Evolutionary conservation across 2,329 filamentous ascomycete genomes (phyloP).

Genomic region (Madurella fahalii): DNA sequence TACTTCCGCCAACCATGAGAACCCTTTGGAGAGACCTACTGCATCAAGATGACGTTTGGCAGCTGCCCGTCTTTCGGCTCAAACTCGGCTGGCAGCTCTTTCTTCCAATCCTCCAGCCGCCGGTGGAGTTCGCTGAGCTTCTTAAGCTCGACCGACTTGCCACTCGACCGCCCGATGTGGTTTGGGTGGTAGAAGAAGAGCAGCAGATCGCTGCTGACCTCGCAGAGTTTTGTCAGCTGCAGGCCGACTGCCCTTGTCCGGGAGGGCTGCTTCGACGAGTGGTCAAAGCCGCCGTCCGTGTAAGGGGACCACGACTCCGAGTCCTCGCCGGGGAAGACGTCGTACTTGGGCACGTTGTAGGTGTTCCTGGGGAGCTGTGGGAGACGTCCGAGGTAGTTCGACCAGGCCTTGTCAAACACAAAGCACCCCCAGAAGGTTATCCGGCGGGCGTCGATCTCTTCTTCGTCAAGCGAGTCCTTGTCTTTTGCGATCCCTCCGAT

Average conservation of each 20-base stretch:
- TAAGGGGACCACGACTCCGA: conserved; percentile 82
- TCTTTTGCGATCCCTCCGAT: conserved; percentile 60
- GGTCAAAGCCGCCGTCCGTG: conserved; percentile 74
- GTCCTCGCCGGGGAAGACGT: conserved; percentile 88
- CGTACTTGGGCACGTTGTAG: conserved; percentile 81
- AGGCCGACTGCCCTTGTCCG: conserved; percentile 77
- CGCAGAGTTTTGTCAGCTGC: conserved; percentile 78
- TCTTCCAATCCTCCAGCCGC: conserved; percentile 83
- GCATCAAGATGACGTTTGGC: conserved; percentile 72
- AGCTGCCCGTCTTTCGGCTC: conserved; percentile 86
- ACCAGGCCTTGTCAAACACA: conserved; percentile 98
- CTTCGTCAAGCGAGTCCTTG: conserved; percentile 61
- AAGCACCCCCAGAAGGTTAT: conserved; percentile 98
- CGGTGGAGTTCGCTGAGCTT: conserved; percentile 90
- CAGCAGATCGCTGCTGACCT: conserved; percentile 89
- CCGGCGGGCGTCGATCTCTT: conserved; percentile 81
- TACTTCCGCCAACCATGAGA: not conserved
- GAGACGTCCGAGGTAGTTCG: conserved; percentile 88
- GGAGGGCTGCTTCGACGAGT: conserved; percentile 71
- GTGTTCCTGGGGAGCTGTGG: conserved; percentile 78
- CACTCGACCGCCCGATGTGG: conserved; percentile 57
- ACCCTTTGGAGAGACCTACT: conserved; percentile 57
- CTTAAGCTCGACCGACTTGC: conserved; percentile 82
- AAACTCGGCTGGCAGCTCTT: conserved; percentile 76
- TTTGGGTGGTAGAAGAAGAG: conserved; percentile 87